These are phyloP conservation scores for Lycium barbarum DNA, from an alignment of 257 asterid species.

Conservation along the genomic window DNA sequence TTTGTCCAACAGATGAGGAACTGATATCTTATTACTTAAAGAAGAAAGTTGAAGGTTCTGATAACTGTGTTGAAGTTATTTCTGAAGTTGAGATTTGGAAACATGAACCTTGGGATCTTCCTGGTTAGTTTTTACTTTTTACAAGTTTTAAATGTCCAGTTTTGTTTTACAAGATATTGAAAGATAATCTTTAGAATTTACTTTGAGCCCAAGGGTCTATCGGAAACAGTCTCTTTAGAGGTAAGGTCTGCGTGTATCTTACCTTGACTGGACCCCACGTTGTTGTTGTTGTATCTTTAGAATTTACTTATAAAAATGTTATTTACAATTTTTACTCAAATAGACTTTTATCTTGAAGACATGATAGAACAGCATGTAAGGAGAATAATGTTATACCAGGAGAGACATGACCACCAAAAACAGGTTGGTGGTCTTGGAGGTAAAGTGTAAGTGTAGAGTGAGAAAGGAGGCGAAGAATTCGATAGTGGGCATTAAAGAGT, in stretches of 20 bases:
- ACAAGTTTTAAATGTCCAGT: background rate
- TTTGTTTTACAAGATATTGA: background rate
- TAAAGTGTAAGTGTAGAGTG: background rate
- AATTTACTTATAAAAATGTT: background rate
- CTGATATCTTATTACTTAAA: constrained; percentile 68
- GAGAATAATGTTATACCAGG: background rate
- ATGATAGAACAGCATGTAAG: background rate
- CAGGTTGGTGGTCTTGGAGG: background rate
- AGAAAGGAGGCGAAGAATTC: background rate
- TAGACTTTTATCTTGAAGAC: background rate
- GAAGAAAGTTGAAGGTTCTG: constrained; percentile 64
- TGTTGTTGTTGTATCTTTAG: background rate
- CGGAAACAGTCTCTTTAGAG: no score
- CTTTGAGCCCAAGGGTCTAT: no score
- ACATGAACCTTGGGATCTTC: constrained; percentile 94
- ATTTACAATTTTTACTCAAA: no score
- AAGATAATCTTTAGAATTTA: no score
- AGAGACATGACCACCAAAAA: background rate
- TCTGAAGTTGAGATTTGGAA: constrained; percentile 82
- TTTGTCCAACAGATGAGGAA: constrained; percentile 88
- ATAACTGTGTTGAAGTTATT: constrained; percentile 62
- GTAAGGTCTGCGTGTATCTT: no score
- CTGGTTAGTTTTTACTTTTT: constrained; percentile 51
- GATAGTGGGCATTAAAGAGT: background rate
- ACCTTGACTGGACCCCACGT: no score